Base-by-base conservation (phyloP, 2,329 filamentous ascomycete genomes). In the Didymella exigua region DNA sequence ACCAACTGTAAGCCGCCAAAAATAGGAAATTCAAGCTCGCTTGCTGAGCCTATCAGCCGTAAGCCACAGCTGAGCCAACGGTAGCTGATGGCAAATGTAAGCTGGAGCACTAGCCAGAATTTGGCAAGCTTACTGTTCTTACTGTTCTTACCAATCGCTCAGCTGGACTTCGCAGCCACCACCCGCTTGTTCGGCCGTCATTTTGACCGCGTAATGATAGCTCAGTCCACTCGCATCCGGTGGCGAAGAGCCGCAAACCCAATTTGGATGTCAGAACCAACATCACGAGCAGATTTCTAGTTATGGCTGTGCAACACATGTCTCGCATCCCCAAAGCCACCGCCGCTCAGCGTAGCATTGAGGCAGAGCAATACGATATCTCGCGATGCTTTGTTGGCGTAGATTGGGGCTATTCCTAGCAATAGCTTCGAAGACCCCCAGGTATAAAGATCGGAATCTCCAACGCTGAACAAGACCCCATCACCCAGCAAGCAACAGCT, bases 401-500 rank as follows among this genome's bases (percentile, higher is more conserved):
- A 52, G 16, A 13, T 33, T 4, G 27, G n/a, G 27, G 42, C 34
- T 46, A n/a, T 23, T 11, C 18, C 41, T 37, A 38, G 38, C 38
- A 41, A 27, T 11, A 4, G 38, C 2, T 6, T 16, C 0, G 29
- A 16, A 8, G 14, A 23, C 16, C 6, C 27, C 4, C 24, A 23
- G 21, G 41, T 52, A 52, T 52, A 52, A 52, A 41, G 34, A 27
- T n/a, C 9, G 21, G n/a, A 19, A 11, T 10, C 3, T 9, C 5
- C 18, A 13, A 14, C 27, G 19, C 11, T 5, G 11, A 49, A 36
- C 16, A 14, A n/a, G 34, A 31, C 9, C 44, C 47, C 48, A 61
- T 57, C 54, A 33, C 49, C 49, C 36, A 41, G 57, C 50, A 54
- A 37, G n/a, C 49, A 56, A 53, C 48, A 41, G 36, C 23, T 19